Conservation (phyloP, 1,284 basidiomycete species). For the Mycosarcoma mackinlayi region DNA sequence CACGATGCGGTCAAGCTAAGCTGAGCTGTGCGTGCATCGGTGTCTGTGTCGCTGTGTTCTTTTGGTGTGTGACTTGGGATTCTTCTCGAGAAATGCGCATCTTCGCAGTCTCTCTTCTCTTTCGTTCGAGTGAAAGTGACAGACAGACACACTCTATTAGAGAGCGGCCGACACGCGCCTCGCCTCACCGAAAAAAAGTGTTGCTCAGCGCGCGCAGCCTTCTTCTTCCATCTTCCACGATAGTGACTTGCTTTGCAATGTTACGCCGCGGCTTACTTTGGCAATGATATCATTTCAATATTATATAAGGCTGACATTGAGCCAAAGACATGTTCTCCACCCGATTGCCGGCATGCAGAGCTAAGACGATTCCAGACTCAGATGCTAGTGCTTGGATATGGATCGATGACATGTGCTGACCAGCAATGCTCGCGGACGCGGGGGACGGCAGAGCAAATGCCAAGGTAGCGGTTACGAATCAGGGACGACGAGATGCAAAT, state of each 20-base stretch:
- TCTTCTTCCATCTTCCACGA: conserved; percentile 46
- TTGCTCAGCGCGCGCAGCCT: conserved; percentile 23
- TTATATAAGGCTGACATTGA: conserved; percentile 11
- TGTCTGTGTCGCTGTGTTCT: conserved; percentile 1
- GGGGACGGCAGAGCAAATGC: too few species aligned
- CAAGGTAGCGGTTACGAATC: background rate
- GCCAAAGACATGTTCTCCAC: background rate
- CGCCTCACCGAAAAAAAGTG: conserved; percentile 7
- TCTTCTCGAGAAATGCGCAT: conserved; percentile 20
- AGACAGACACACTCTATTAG: too few species aligned
- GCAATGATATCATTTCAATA: background rate
- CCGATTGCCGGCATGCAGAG: too few species aligned
- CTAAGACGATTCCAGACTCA: too few species aligned
- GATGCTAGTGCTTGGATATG: too few species aligned
- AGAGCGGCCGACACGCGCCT: conserved; percentile 12
- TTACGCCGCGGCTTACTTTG: too few species aligned
- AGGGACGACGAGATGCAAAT: background rate
- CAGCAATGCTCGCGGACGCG: too few species aligned
- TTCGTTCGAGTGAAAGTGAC: conserved; percentile 29
- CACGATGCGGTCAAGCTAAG: background rate
- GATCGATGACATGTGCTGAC: too few species aligned
- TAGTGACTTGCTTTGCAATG: background rate
- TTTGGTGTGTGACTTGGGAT: too few species aligned
- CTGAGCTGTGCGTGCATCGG: conserved; percentile 15
- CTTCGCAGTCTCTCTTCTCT: conserved; percentile 8